A percentile compares a stretch with the other conserved stretches of the same genome.
These are phyloP conservation scores for Neurospora terricola DNA, from an alignment of 495 filamentous ascomycete species.

Conservation along the genomic window DNA sequence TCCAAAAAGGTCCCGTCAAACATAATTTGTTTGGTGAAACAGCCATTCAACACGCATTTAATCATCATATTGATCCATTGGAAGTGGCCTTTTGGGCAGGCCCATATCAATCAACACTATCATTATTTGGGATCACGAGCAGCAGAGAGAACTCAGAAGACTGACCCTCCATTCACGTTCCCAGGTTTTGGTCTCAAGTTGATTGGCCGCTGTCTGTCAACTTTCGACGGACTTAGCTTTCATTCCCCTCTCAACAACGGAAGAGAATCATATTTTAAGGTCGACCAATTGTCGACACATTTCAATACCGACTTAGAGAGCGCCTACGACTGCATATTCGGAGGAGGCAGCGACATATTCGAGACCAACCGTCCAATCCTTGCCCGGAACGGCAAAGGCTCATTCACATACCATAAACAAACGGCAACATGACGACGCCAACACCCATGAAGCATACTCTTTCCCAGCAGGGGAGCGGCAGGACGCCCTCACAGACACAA, in stretches of 20 bases:
- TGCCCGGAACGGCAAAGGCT: not conserved
- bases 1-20: not conserved
- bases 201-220: not conserved
- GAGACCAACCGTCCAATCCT: not conserved
- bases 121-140: not conserved
- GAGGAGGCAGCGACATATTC: not conserved
- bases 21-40: not conserved
- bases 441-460: slow-evolving; percentile 36
- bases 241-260: not conserved
- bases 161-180: not conserved
- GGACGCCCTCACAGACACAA: slow-evolving; percentile 34
- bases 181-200: not conserved
- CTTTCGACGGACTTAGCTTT: not conserved
- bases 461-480: slow-evolving; percentile 33
- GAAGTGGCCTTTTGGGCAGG: not conserved
- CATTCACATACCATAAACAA: not conserved
- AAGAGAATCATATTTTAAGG: not conserved
- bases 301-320: not conserved
- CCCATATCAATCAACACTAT: not conserved
- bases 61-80: not conserved
- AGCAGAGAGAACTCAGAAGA: not conserved
- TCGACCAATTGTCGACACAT: not conserved
- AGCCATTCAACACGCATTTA: not conserved
- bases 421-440: slow-evolving; percentile 38
- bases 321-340: not conserved